Evolutionary conservation across 805 yeast species (phyloP).

Genomic region (Teunomyces aglyptinius): DNA sequence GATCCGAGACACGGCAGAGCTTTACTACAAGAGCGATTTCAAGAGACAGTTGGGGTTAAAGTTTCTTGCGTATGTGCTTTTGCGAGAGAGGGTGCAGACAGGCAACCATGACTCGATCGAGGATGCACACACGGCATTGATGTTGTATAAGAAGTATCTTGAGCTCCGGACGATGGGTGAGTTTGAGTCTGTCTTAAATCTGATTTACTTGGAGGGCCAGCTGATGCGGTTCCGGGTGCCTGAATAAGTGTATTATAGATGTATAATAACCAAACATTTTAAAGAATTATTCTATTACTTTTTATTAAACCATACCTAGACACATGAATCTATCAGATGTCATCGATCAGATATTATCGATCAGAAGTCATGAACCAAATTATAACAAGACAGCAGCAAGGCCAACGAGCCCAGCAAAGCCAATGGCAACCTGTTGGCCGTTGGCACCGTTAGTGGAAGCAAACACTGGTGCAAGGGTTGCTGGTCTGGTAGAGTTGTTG

Average conservation of each 20-base stretch:
- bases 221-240: constrained; percentile 54
- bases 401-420: constrained; percentile 42
- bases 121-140: constrained; percentile 86
- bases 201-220: constrained; percentile 71
- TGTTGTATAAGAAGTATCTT: constrained; percentile 68
- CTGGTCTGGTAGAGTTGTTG: constrained; percentile 15
- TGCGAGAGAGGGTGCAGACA: constrained; percentile 75
- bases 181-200: constrained; percentile 60
- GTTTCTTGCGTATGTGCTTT: constrained; percentile 77
- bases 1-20: constrained; percentile 84
- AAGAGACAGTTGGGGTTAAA: constrained; percentile 80
- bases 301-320: constrained; percentile 1
- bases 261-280: not conserved
- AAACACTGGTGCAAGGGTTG: constrained; percentile 23
- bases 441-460: constrained; percentile 33
- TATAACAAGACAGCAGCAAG: constrained; percentile 39
- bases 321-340: constrained; percentile 1
- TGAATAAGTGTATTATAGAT: constrained; percentile 12
- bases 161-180: constrained; percentile 57
- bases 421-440: constrained; percentile 25
- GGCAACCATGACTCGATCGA: constrained; percentile 97
- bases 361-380: constrained; percentile 4
- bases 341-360: not conserved
- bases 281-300: not conserved
- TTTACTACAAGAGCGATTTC: constrained; percentile 70